phyloP scores from a whole-genome alignment of 129 eudicot species.

The Flaveria brownii region DNA sequence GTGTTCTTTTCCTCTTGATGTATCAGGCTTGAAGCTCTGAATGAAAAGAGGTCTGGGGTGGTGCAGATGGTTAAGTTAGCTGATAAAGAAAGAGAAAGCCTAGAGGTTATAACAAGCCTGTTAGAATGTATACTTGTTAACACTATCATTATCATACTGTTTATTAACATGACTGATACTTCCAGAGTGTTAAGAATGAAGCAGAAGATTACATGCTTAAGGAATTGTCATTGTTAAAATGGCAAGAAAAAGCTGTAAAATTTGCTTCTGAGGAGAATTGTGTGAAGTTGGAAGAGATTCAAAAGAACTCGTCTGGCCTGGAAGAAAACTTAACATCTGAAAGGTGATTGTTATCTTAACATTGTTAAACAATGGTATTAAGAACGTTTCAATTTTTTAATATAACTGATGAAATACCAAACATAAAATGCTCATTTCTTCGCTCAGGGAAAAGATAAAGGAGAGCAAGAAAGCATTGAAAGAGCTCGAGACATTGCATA shows the following conservation, averaged over 20 bases:
- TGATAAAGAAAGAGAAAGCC: conserved; percentile 90
- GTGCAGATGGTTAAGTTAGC: conserved; percentile 98
- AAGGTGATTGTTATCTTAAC: conserved; percentile 49
- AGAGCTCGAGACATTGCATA: conserved; percentile 82
- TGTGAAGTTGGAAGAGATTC: conserved; percentile 49
- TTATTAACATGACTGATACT: conserved; percentile 8
- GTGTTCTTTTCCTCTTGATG: background rate
- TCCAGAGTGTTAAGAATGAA: conserved; percentile 85
- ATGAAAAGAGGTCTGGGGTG: conserved; percentile 85
- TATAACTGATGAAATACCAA: conserved; percentile 8
- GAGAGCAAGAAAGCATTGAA: conserved; percentile 58
- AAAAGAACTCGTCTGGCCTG: conserved; percentile 45
- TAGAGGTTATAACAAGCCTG: conserved; percentile 56
- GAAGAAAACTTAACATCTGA: conserved; percentile 65
- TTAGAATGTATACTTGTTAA: background rate
- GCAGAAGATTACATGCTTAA: conserved; percentile 94
- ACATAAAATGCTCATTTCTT: background rate
- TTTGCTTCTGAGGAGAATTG: conserved; percentile 70
- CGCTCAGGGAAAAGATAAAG: conserved; percentile 67
- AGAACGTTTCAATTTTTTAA: background rate
- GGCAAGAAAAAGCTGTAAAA: conserved; percentile 88
- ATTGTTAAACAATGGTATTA: background rate
- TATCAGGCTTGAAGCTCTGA: conserved; percentile 81
- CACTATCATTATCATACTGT: background rate
- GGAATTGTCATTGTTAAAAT: conserved; percentile 75